Evolutionary conservation across 1,284 basidiomycete species (phyloP).

Genomic region (Phylloporus sp.): DNA sequence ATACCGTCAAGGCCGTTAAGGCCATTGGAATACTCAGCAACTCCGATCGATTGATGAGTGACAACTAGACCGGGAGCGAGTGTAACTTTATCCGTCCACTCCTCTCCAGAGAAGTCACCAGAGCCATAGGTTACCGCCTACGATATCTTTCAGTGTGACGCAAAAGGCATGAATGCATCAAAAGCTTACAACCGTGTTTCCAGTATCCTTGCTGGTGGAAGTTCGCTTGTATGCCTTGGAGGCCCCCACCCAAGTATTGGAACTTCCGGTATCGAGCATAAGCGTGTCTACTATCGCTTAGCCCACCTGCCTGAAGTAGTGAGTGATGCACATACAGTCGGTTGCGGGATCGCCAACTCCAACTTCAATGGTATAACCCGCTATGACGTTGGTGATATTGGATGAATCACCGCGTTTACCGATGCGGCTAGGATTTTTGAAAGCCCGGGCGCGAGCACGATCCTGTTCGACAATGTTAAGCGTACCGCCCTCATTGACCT

Average conservation of each 20-base stretch:
- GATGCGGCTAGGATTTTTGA: neutral
- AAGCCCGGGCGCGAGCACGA: neutral
- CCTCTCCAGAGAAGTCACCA: constrained; percentile 58
- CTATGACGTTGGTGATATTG: constrained; percentile 21
- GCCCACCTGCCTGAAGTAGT: neutral
- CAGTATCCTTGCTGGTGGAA: constrained; percentile 10
- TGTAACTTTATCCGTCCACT: constrained; percentile 58
- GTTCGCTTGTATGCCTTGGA: neutral
- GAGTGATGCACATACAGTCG: constrained; percentile 40
- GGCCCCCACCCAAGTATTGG: constrained; percentile 11
- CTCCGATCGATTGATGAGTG: constrained; percentile 58
- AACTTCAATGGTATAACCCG: constrained; percentile 46
- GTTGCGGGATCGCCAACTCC: constrained; percentile 55
- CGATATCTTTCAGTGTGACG: neutral
- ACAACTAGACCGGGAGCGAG: constrained; percentile 53
- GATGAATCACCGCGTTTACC: constrained; percentile 16
- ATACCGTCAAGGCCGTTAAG: constrained; percentile 61
- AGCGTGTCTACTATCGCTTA: constrained; percentile 3
- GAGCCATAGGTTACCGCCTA: constrained; percentile 49
- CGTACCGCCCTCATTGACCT: constrained; percentile 16
- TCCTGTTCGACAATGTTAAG: constrained; percentile 6
- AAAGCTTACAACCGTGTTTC: constrained; percentile 4
- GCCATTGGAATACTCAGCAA: constrained; percentile 49
- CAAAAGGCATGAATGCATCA: neutral
- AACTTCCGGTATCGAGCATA: constrained; percentile 7